Conservation (phyloP, 2,329 filamentous ascomycete genomes). For the Fusarium devonianum region DNA sequence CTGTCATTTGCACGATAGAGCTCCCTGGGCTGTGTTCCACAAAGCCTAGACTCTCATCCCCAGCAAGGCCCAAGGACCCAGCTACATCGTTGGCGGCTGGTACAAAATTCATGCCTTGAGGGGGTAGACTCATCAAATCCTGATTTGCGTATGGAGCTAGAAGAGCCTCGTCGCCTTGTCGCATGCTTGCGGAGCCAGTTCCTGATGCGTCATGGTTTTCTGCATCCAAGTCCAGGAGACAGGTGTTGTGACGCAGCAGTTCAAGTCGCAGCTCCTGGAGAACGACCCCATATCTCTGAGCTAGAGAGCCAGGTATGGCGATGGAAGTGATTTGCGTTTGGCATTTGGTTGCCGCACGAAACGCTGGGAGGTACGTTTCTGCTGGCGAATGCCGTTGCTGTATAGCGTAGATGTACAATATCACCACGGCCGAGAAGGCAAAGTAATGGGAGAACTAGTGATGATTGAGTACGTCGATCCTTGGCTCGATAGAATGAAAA, state of each 20-base stretch:
- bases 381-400: constrained; percentile 43
- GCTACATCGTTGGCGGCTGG: not conserved
- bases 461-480: constrained; percentile 42
- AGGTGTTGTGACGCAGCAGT: constrained; percentile 32
- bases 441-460: constrained; percentile 47
- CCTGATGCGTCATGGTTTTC: not conserved
- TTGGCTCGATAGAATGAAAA: constrained; percentile 44
- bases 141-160: not conserved
- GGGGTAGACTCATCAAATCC: not conserved
- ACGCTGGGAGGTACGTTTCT: constrained; percentile 40
- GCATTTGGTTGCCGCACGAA: constrained; percentile 50
- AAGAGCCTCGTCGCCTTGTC: not conserved
- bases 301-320: constrained; percentile 48
- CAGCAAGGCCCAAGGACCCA: not conserved
- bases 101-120: not conserved
- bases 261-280: constrained; percentile 47
- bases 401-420: constrained; percentile 54
- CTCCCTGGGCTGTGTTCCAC: not conserved
- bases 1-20: constrained; percentile 17
- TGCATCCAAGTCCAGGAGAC: constrained; percentile 2
- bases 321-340: constrained; percentile 49
- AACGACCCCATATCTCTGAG: constrained; percentile 52
- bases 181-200: not conserved
- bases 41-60: not conserved
- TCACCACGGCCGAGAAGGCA: constrained; percentile 53